Evolutionary conservation across 2,329 filamentous ascomycete genomes (phyloP).

Genomic region (Penicillium olsonii): DNA sequence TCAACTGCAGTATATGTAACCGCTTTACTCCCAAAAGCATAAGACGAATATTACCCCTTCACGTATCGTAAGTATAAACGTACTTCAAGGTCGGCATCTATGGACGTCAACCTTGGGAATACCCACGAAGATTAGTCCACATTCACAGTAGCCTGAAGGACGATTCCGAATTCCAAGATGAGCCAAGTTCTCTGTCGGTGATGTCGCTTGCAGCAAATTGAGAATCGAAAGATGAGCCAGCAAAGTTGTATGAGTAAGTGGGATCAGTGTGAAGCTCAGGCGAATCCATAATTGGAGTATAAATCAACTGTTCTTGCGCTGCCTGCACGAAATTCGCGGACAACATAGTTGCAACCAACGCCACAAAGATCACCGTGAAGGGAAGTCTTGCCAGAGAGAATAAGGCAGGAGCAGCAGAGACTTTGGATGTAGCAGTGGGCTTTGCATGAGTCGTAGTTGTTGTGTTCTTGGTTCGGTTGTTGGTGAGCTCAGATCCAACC

Average conservation of each 20-base stretch:
- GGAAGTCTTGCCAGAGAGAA: not conserved
- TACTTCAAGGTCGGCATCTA: too few relatives aligned
- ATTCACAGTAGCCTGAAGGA: not conserved
- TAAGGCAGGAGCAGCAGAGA: constrained; percentile 4
- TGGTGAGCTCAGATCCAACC: constrained; percentile 8
- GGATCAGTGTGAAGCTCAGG: not conserved
- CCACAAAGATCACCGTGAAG: constrained; percentile 1
- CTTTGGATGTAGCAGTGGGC: not conserved
- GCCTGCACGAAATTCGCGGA: not conserved
- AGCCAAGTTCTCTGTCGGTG: not conserved
- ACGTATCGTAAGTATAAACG: too few relatives aligned
- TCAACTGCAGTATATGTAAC: not conserved
- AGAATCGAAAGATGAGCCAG: not conserved
- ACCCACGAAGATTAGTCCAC: not conserved
- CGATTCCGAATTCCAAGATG: not conserved
- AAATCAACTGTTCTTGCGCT: not conserved
- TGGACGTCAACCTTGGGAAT: not conserved
- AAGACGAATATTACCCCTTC: not conserved
- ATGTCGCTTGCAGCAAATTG: not conserved
- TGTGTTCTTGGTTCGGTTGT: not conserved
- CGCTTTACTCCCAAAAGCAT: not conserved
- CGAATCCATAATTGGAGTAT: not conserved
- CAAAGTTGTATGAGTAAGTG: not conserved
- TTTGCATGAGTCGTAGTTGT: not conserved
- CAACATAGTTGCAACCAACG: constrained; percentile 8